phyloP scores from a whole-genome alignment of 176 grass and related monocot genomes.

The Phragmites australis region DNA sequence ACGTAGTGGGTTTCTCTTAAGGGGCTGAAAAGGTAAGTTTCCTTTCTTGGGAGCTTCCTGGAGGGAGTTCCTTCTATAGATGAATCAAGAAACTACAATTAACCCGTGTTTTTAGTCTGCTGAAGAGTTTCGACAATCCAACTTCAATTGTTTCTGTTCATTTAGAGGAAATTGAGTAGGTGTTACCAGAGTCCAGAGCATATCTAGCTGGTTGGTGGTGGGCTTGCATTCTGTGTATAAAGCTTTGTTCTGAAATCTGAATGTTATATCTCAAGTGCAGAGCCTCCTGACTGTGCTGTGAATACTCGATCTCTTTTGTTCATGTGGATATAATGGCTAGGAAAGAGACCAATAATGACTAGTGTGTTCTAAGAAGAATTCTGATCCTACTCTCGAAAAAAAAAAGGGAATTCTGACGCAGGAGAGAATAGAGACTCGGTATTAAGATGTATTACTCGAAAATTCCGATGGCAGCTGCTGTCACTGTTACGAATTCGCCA shows the following conservation, averaged over 20 bases:
- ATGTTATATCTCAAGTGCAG: neutral
- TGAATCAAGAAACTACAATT: neutral
- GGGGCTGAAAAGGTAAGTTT: too few relatives aligned
- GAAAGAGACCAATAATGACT: neutral
- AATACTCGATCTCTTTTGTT: neutral
- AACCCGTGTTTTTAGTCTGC: neutral
- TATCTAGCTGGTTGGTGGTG: neutral
- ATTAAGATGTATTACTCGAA: neutral
- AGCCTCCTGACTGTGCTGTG: neutral
- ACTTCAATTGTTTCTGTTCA: neutral
- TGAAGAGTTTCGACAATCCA: neutral
- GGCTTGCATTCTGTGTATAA: neutral
- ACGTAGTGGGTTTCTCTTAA: too few relatives aligned
- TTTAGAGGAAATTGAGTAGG: neutral
- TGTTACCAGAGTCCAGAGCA: neutral
- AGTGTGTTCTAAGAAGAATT: neutral
- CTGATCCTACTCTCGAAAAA: neutral
- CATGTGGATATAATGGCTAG: neutral
- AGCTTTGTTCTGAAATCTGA: neutral
- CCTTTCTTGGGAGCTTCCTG: conserved; percentile 53
- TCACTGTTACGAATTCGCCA: neutral
- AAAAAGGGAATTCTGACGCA: neutral
- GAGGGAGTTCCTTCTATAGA: conserved; percentile 44
- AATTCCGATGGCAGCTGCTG: neutral
- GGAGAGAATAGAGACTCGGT: neutral